Evolutionary conservation across 139 green algal species (phyloP).

Genomic region (Closterium sp.): DNA sequence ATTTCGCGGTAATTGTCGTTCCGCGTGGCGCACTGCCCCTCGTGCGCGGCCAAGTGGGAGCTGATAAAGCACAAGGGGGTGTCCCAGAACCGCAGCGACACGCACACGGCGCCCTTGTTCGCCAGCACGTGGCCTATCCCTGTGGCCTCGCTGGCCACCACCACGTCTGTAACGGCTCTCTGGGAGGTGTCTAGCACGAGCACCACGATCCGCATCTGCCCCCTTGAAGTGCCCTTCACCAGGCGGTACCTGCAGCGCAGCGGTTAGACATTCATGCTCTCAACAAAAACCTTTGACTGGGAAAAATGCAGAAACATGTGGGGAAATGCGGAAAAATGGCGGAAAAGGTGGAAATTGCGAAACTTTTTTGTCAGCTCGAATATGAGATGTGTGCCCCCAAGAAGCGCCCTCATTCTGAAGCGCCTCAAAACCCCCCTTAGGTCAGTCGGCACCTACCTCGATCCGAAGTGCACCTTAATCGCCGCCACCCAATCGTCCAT

Average conservation of each 20-base stretch:
- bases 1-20: slow-evolving; percentile 15
- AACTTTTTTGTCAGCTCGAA: not conserved
- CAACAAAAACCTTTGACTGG: not conserved
- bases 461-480: too few species aligned
- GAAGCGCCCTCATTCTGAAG: too few species aligned
- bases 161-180: not conserved
- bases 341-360: too few species aligned
- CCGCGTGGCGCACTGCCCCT: slow-evolving; percentile 9
- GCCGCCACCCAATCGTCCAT: too few species aligned
- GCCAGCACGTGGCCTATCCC: slow-evolving; percentile 52
- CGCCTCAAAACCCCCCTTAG: too few species aligned
- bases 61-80: slow-evolving; percentile 72
- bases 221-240: slow-evolving; percentile 53
- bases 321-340: not conserved
- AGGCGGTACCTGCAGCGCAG: slow-evolving; percentile 23
- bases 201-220: slow-evolving; percentile 66
- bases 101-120: slow-evolving; percentile 63
- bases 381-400: not conserved
- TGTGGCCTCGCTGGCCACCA: slow-evolving; percentile 25
- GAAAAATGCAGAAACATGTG: not conserved
- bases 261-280: not conserved
- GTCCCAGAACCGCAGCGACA: slow-evolving; percentile 52
- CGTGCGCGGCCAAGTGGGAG: slow-evolving; percentile 40
- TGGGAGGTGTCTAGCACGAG: slow-evolving; percentile 48
- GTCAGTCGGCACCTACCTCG: too few species aligned